Evolutionary conservation across 23 red algal species (phyloP).

Genomic region (Agarophyton chilense): DNA sequence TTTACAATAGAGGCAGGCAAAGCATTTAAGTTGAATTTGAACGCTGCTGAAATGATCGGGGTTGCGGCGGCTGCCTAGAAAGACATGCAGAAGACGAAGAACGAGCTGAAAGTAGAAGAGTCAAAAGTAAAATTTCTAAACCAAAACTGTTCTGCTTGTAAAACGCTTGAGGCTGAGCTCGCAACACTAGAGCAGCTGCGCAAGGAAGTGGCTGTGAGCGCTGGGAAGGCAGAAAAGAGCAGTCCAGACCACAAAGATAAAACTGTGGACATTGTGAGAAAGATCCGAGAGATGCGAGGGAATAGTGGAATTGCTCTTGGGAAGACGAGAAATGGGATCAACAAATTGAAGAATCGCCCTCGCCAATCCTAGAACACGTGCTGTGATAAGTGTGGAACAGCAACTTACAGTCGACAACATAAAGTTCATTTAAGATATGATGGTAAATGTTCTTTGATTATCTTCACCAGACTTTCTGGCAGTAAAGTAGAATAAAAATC

Average conservation of each 20-base stretch:
- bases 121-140: not conserved
- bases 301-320: too few species aligned
- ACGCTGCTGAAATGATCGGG: too few species aligned
- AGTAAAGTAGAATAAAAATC: too few species aligned
- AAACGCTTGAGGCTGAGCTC: not conserved
- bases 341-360: not conserved
- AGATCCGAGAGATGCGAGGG: not conserved
- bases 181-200: too few species aligned
- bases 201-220: not conserved
- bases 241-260: not conserved
- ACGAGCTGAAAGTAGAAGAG: not conserved
- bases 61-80: too few species aligned
- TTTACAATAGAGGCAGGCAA: not conserved
- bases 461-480: too few species aligned
- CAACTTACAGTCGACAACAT: not conserved
- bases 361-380: not conserved
- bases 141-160: not conserved
- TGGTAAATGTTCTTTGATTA: too few species aligned
- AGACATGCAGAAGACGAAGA: too few species aligned
- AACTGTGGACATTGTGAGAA: not conserved
- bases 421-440: not conserved
- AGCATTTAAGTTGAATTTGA: not conserved
- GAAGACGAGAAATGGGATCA: not conserved
- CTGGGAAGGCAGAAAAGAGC: not conserved
- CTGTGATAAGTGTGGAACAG: too few species aligned